These are phyloP conservation scores for Erodium chrysanthum DNA, from an alignment of 441 rosid genomes.

Conservation along the genomic window DNA sequence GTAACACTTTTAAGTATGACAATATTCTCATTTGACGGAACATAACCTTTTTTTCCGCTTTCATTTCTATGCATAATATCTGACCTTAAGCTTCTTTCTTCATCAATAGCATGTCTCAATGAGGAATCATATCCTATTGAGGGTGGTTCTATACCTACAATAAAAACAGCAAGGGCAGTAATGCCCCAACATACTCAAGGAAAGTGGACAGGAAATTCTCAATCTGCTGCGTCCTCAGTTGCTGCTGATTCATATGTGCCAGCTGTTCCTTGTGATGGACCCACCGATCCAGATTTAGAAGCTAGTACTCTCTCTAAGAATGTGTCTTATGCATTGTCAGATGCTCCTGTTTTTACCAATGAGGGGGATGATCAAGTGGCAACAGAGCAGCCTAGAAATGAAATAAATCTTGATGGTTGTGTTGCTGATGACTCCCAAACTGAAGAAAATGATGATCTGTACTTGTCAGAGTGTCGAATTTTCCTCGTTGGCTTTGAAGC, in stretches of 20 bases:
- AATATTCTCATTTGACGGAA: slow-evolving; percentile 15
- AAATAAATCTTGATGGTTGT: slow-evolving; percentile 41
- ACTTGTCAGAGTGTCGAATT: slow-evolving; percentile 84
- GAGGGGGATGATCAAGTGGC: slow-evolving; percentile 34
- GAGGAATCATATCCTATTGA: slow-evolving; percentile 87
- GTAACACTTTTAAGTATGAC: slow-evolving; percentile 29
- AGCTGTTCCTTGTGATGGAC: slow-evolving; percentile 32
- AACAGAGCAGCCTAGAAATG: slow-evolving; percentile 30
- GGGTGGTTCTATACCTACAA: slow-evolving; percentile 37
- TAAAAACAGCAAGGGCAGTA: slow-evolving; percentile 30
- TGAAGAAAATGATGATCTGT: slow-evolving; percentile 73
- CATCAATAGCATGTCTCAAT: slow-evolving; percentile 70
- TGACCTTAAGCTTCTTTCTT: slow-evolving; percentile 28
- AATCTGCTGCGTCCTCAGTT: slow-evolving; percentile 28
- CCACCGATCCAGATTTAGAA: slow-evolving; percentile 61
- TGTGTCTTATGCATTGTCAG: slow-evolving; percentile 39
- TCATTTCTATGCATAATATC: slow-evolving; percentile 23
- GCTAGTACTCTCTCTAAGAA: slow-evolving; percentile 64
- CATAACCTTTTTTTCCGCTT: slow-evolving; percentile 8
- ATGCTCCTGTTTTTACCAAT: slow-evolving; percentile 36
- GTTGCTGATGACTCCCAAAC: slow-evolving; percentile 77
- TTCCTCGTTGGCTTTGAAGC: slow-evolving; percentile 77
- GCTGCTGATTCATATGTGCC: slow-evolving; percentile 41
- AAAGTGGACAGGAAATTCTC: slow-evolving; percentile 31
- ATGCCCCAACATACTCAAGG: slow-evolving; percentile 45